A percentile compares a stretch with the other conserved stretches of the same genome.
Conservation (phyloP, 1,284 basidiomycete genomes). For the Chalciporus sp. region DNA sequence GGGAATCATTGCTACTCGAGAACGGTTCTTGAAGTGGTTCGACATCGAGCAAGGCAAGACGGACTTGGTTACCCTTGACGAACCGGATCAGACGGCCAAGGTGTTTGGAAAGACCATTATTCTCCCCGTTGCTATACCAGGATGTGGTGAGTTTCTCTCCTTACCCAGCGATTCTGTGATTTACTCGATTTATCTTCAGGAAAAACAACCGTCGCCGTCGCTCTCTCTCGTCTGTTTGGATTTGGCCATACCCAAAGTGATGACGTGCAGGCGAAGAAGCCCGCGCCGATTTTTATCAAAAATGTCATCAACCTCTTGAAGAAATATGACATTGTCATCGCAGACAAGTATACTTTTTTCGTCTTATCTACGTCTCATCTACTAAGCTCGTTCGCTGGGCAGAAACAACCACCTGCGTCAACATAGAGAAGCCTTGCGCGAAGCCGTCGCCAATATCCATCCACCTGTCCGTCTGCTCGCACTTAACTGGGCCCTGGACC, state of each 20-base stretch:
- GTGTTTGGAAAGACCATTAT: slow-evolving; percentile 81
- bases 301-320: slow-evolving; percentile 71
- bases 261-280: slow-evolving; percentile 81
- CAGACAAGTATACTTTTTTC: slow-evolving; percentile 73
- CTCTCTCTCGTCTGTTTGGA: slow-evolving; percentile 76
- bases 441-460: slow-evolving; percentile 44
- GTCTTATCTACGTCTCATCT: neutral
- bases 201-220: slow-evolving; percentile 87
- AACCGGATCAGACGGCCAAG: slow-evolving; percentile 25
- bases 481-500: slow-evolving; percentile 73
- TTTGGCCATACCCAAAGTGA: slow-evolving; percentile 94
- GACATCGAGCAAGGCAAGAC: slow-evolving; percentile 49
- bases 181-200: slow-evolving; percentile 45
- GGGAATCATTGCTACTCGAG: slow-evolving; percentile 85
- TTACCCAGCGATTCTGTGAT: neutral
- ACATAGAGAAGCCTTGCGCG: slow-evolving; percentile 73
- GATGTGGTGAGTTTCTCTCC: slow-evolving; percentile 72
- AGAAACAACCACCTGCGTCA: slow-evolving; percentile 88
- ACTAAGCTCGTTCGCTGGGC: neutral
- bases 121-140: slow-evolving; percentile 89
- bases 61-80: slow-evolving; percentile 30
- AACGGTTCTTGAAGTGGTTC: slow-evolving; percentile 77
- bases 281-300: slow-evolving; percentile 76
- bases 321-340: slow-evolving; percentile 78
- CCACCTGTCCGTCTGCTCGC: slow-evolving; percentile 74